Evolutionary conservation across 108 stramenopile species (phyloP), one percentile per base, ranked within the genome.

Genomic region (Cyclostephanos invisitatus): DNA sequence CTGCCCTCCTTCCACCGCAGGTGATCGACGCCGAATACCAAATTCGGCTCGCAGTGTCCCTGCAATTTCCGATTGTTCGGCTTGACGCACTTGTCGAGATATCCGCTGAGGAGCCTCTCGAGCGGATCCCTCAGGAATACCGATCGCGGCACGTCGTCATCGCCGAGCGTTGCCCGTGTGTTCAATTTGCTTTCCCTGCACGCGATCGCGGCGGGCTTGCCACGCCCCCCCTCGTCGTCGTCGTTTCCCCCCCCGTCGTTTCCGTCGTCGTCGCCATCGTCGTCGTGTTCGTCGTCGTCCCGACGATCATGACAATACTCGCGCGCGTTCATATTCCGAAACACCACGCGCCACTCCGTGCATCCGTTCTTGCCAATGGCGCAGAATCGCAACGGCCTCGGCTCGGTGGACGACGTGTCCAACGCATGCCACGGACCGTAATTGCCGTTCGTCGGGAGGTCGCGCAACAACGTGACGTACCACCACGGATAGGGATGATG

Each of bases 51-150:
- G 49, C 82, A 83, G 49, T 83, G 82, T 0, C 78, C 78, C 54
- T 83, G 74, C 21, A 32, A 48, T 57, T 14, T 50, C 5, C 79
- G 59, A n/a, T 69, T 27, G 53, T 24, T 38, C 14, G 62, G 54
- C 24, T 78, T 72, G 25, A 64, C 73, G 51, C 85, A 88, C 36
- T 89, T 89, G 53, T 89, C 86, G 17, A 89, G 57, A 70, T 78
- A 89, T 24, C 67, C 88, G 54, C 66, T 69, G 24, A 89, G 49
- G n/a, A 86, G 76, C n/a, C 88, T 67, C 48, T 89, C 88, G 51
- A 87, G 48, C 5, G 88, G 88, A 76, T 89, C 88, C 8, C 88
- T 70, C 15, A 87, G 21, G 64, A 89, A 86, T 20, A 89, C 86
- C 10, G 73, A 72, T 17, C 56, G 60, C 1, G 80, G 81, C n/a